Evolutionary conservation across 345 rosid genomes (phyloP).

Genomic region (Erucastrum elatum): DNA sequence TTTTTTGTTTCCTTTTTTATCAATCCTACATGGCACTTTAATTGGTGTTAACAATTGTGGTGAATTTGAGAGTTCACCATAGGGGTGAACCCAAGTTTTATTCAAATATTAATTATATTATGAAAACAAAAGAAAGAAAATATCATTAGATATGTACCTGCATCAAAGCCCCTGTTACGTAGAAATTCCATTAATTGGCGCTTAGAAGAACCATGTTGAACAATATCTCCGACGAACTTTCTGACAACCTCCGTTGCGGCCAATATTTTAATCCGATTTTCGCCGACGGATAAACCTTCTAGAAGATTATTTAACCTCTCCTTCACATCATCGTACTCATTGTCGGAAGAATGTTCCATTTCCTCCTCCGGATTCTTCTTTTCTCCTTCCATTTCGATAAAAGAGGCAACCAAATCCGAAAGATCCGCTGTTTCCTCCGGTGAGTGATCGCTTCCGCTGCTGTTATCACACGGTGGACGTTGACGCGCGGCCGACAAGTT

Average conservation of each 20-base stretch:
- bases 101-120: too few species aligned
- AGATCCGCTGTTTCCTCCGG: conserved; percentile 51
- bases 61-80: too few species aligned
- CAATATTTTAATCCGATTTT: conserved; percentile 38
- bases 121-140: too few species aligned
- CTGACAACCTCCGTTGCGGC: conserved; percentile 34
- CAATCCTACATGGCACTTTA: too few species aligned
- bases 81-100: too few species aligned
- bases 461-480: conserved; percentile 51
- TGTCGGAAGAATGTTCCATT: conserved; percentile 4
- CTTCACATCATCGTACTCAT: conserved; percentile 46
- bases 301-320: conserved; percentile 41
- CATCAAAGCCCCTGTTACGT: conserved; percentile 65
- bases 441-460: conserved; percentile 68
- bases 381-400: conserved; percentile 56
- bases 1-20: too few species aligned
- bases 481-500: conserved; percentile 36
- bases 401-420: conserved; percentile 67
- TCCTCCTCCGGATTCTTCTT: background rate
- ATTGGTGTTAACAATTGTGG: too few species aligned
- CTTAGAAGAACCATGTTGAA: conserved; percentile 15
- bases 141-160: conserved; percentile 47
- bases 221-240: conserved; percentile 29
- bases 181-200: conserved; percentile 56
- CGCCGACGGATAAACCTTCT: conserved; percentile 19